Evolutionary conservation across 257 asterid species (phyloP), one percentile per base, ranked within the genome.

Genomic region (Solanum chmielewskii): DNA sequence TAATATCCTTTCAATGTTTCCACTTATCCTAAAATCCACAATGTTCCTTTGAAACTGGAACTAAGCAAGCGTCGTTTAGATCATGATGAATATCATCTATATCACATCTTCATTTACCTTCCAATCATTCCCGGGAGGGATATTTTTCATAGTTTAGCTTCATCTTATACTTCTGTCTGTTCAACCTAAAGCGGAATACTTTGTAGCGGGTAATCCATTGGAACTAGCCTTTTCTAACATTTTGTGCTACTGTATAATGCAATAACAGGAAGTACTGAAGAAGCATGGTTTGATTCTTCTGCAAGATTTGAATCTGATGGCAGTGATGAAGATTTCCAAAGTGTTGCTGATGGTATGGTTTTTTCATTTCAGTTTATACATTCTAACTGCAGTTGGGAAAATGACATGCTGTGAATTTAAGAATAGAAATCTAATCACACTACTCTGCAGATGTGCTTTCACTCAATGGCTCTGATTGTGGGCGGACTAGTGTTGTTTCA

Each of bases 271-370:
- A 92, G 92, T 71, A 88, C 68, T 31, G 99, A 97, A 83, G 99
- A 96, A 92, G 93, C 98, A 12, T 97, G 99, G 99, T 96, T 89
- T 29, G 99, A 97, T 89, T 92, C 99, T 86, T 92, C 95, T 84
- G 91, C 92, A 73, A 87, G 89, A 60, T 95, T 97, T 33, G 99
- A 97, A 74, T 94, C 97, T 2, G 99, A 97, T 69, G 93, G 95
- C 90, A 96, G 99, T 33, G 98, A 96, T 39, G 99, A 97, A 64
- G 99, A 97, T 89, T 97, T 92, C 89, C 98, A 92, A 83, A 96
- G 99, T 83, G 91, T 94, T 74, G 93, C 99, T 7, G 99, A 97
- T 92, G 99, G 99, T 97, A 90, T 27, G 86, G 25, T 15, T 31
- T 49, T 64, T 39, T 18, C 37, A 64, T 23, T 25, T 81, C 45